phyloP scores from a whole-genome alignment of 139 green algal species.

The Yamagishiella unicocca region DNA sequence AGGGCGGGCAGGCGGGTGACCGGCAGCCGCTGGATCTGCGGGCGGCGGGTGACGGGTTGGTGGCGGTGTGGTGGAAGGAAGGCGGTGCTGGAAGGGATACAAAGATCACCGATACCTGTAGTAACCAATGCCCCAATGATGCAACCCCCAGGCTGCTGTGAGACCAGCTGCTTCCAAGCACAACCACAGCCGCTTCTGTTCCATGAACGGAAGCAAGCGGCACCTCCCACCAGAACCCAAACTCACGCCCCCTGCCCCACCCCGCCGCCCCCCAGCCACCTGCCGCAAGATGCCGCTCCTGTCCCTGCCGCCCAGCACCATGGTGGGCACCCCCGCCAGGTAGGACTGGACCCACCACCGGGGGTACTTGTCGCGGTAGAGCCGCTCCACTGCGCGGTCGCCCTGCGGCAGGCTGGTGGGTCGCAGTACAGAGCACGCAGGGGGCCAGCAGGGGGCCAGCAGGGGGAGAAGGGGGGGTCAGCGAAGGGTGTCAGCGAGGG shows the following conservation, averaged over 20 bases:
- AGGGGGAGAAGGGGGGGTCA: neutral
- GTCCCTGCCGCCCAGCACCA: constrained; percentile 64
- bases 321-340: constrained; percentile 63
- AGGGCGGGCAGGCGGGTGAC: constrained; percentile 51
- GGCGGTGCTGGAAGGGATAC: too few species aligned
- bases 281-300: constrained; percentile 55
- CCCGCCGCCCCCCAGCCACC: constrained; percentile 4
- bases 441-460: neutral
- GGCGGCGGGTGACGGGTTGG: neutral
- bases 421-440: neutral
- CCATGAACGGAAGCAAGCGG: too few species aligned
- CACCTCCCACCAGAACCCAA: too few species aligned
- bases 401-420: neutral
- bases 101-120: too few species aligned
- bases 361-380: constrained; percentile 60
- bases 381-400: neutral
- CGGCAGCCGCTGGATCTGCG: constrained; percentile 38
- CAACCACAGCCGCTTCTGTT: too few species aligned
- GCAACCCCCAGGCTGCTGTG: too few species aligned
- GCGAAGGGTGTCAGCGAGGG: too few species aligned
- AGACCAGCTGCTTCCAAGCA: too few species aligned
- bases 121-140: too few species aligned
- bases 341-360: constrained; percentile 63
- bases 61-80: too few species aligned
- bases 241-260: neutral